Base-by-base conservation (phyloP, 192 early-diverging fungal genomes). In the Kickxella alabastrina region DNA sequence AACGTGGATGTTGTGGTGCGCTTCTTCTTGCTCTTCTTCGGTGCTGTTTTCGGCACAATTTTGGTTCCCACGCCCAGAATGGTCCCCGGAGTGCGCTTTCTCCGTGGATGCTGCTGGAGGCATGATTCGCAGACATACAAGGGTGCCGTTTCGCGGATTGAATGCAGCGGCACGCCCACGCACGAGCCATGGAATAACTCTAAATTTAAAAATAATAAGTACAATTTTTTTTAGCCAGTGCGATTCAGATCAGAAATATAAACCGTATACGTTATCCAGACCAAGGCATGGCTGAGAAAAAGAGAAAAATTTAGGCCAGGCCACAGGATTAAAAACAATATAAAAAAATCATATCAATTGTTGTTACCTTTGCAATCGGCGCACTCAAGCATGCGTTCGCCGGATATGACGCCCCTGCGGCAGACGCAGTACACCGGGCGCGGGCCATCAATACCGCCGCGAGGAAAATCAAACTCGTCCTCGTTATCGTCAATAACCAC, bases 141-240 rank as follows among this genome's bases (percentile, higher is more conserved):
- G 2, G 57, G 29, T 35, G 22, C 18, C 9, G 38, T 4, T 12
- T 15, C 28, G 34, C 28, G 21, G n/a, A 50, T 44, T 18, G 39
- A 25, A 17, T 63, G 37, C 17, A 36, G 14, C n/a, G 41, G 8
- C 7, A 68, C 52, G n/a, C 40, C 56, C 9, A 68, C 48, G 34
- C 65, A 68, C 57, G 65, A 56, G 35, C 65, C 57, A 39, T 68
- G 65, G 47, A 68, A 68, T 40, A 43, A 31, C 32, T 59, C 65
- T 49, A 49, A 8, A 35, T n/a, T n/a, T n/a, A n/a, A n/a, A n/a
- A n/a, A n/a, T n/a, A n/a, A n/a, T n/a, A n/a, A n/a, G n/a, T n/a
- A n/a, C n/a, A n/a, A n/a, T n/a, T n/a, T n/a, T n/a, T n/a, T n/a
- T n/a, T n/a, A n/a, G n/a, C n/a, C n/a, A n/a, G n/a, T n/a, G n/a